Evolutionary conservation across 805 yeast species (phyloP).

Genomic region (Ogataea naganishii): DNA sequence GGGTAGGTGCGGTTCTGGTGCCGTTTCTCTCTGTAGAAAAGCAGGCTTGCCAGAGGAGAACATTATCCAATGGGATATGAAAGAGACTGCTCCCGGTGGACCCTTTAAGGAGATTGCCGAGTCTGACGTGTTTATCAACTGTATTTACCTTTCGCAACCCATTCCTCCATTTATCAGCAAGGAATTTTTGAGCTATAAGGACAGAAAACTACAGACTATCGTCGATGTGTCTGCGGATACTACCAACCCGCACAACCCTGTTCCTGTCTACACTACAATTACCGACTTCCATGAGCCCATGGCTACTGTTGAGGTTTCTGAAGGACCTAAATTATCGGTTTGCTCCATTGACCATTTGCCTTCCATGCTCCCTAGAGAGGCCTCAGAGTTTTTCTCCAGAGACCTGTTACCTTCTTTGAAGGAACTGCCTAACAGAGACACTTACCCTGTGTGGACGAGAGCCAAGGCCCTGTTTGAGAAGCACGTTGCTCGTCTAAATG

Average conservation of each 20-base stretch:
- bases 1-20: constrained; percentile 99
- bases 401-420: constrained; percentile 87
- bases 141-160: constrained; percentile 89
- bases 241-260: constrained; percentile 96
- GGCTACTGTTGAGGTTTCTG: constrained; percentile 67
- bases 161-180: constrained; percentile 84
- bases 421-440: constrained; percentile 71
- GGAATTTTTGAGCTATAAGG: constrained; percentile 52
- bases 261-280: constrained; percentile 86
- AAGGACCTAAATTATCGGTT: constrained; percentile 83
- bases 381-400: constrained; percentile 82
- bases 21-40: constrained; percentile 72
- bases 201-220: constrained; percentile 80
- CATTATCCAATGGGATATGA: constrained; percentile 91
- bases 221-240: constrained; percentile 99
- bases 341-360: constrained; percentile 96
- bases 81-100: constrained; percentile 94
- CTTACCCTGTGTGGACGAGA: constrained; percentile 86
- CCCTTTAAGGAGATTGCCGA: constrained; percentile 89
- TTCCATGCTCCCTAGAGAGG: constrained; percentile 90
- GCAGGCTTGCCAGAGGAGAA: constrained; percentile 83
- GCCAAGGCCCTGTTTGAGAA: constrained; percentile 79
- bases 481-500: constrained; percentile 67
- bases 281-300: constrained; percentile 91
- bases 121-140: constrained; percentile 87